These are phyloP conservation scores for Suillus variegatus DNA, from an alignment of 768 basidiomycete genomes.

Conservation along the genomic window DNA sequence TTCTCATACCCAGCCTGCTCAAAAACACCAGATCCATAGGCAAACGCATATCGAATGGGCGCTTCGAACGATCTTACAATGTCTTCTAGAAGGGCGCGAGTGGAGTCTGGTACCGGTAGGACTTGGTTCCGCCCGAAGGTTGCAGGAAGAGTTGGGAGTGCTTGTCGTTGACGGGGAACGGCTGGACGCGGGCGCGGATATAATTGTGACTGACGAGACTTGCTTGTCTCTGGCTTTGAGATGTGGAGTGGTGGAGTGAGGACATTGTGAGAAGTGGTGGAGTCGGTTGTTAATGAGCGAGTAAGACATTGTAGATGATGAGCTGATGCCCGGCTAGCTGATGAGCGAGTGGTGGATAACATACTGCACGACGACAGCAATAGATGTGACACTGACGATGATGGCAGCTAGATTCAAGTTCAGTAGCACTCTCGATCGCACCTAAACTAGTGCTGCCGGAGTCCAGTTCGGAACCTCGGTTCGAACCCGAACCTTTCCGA, in stretches of 20 bases:
- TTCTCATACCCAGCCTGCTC: conserved; percentile 79
- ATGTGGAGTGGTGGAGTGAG: conserved; percentile 31
- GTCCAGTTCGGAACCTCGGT: no score
- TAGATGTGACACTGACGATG: not conserved
- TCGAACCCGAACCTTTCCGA: no score
- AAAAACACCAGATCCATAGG: conserved; percentile 96
- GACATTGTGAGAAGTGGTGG: conserved; percentile 23
- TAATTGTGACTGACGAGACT: conserved; percentile 38
- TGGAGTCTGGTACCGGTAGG: conserved; percentile 75
- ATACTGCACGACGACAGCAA: conserved; percentile 19
- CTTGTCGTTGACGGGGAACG: conserved; percentile 25
- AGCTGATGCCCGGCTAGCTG: conserved; percentile 13
- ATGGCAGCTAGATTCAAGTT: not conserved
- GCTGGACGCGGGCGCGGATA: conserved; percentile 45
- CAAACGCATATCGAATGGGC: conserved; percentile 95
- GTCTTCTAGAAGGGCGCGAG: conserved; percentile 75
- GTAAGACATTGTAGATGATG: conserved; percentile 18
- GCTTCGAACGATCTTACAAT: conserved; percentile 83
- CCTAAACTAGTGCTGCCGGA: no score
- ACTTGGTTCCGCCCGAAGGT: conserved; percentile 83
- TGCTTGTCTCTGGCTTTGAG: conserved; percentile 27
- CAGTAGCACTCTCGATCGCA: not conserved
- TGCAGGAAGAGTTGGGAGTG: conserved; percentile 60
- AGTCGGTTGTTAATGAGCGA: conserved; percentile 30
- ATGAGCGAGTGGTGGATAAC: conserved; percentile 21